Evolutionary conservation across 169 alveolate species (phyloP).

Genomic region (Eimeria necatrix): DNA sequence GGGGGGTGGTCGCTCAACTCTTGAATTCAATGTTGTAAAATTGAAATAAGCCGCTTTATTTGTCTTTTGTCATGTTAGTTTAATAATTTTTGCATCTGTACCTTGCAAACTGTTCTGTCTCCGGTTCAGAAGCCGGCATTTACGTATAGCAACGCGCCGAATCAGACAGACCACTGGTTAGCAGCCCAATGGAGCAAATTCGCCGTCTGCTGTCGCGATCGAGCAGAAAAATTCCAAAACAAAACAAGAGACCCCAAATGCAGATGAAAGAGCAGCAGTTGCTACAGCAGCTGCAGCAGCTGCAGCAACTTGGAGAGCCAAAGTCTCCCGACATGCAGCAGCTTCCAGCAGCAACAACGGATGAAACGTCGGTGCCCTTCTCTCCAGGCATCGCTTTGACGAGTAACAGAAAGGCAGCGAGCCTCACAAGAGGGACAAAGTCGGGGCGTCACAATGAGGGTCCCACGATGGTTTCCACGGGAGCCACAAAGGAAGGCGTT

Average conservation of each 20-base stretch:
- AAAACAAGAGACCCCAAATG: no score
- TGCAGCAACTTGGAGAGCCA: background rate
- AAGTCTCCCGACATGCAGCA: background rate
- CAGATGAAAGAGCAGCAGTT: background rate
- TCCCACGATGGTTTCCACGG: background rate
- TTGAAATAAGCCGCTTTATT: background rate
- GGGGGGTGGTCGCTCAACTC: no score
- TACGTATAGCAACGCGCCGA: background rate
- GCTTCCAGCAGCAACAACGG: background rate
- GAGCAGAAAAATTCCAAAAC: background rate
- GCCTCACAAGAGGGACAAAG: no score
- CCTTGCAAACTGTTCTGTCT: background rate
- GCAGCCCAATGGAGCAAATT: background rate
- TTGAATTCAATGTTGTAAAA: background rate
- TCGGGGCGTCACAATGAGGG: background rate
- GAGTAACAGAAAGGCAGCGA: no score
- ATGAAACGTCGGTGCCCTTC: background rate
- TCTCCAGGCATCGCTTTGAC: no score
- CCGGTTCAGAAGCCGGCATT: background rate
- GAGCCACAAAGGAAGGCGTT: background rate
- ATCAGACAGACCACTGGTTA: background rate
- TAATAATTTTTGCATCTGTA: background rate
- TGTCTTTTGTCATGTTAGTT: no score
- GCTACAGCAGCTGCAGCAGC: background rate
- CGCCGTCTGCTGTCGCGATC: slow-evolving; percentile 1